phyloP scores from a whole-genome alignment of 129 eudicot genomes.

The Artemisia argyi region DNA sequence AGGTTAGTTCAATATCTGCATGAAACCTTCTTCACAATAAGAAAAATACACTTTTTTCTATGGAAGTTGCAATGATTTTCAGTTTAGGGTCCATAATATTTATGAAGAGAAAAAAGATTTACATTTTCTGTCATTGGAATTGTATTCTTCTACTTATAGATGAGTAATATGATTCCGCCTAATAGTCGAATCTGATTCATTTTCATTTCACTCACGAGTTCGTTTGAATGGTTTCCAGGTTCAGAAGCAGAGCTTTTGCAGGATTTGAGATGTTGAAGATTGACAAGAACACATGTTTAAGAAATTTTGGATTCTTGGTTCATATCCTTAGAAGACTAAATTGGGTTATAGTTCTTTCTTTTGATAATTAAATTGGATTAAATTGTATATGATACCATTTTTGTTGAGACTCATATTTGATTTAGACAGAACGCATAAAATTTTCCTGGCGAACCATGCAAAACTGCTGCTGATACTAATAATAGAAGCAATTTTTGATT shows the following conservation, averaged over 20 bases:
- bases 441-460: conserved; percentile 26
- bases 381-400: conserved; percentile 41
- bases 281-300: conserved; percentile 33
- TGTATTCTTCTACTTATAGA: not conserved
- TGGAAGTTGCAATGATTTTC: not conserved
- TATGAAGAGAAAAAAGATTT: not conserved
- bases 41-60: not conserved
- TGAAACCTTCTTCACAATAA: conserved; percentile 4
- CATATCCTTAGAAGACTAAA: conserved; percentile 32
- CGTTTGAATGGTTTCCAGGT: conserved; percentile 41
- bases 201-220: conserved; percentile 3
- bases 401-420: conserved; percentile 33
- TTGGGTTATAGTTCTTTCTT: conserved; percentile 17
- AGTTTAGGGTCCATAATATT: conserved; percentile 10
- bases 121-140: not conserved
- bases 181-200: not conserved
- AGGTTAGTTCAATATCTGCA: conserved; percentile 47
- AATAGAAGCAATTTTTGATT: conserved; percentile 26
- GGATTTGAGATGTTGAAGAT: conserved; percentile 32
- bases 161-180: not conserved
- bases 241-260: conserved; percentile 28
- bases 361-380: conserved; percentile 30
- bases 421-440: conserved; percentile 35
- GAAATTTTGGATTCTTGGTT: conserved; percentile 35
- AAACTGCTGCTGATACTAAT: conserved; percentile 30